Percentiles rank a stretch among this genome's conserved stretches.
Conservation (phyloP, 1,139 yeast genomes). For the Protomyces pachydermus region DNA sequence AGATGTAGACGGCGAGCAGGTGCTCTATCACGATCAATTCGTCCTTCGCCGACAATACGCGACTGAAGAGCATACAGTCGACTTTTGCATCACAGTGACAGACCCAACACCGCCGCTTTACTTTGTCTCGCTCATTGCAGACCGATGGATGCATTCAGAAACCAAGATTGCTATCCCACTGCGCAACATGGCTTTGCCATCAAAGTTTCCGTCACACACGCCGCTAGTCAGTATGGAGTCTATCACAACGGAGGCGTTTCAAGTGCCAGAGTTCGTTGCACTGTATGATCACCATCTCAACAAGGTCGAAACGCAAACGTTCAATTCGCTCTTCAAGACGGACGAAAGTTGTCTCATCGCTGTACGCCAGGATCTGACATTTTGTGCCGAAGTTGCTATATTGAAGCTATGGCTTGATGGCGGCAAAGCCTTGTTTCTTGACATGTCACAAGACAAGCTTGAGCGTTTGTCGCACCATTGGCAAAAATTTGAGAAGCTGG, state of each 20-base stretch:
- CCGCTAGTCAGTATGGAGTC: slow-evolving; percentile 50
- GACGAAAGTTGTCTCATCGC: slow-evolving; percentile 59
- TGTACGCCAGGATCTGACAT: slow-evolving; percentile 72
- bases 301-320: slow-evolving; percentile 66
- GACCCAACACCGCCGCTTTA: slow-evolving; percentile 71
- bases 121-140: slow-evolving; percentile 68
- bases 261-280: slow-evolving; percentile 46
- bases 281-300: slow-evolving; percentile 53
- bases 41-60: slow-evolving; percentile 49
- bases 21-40: slow-evolving; percentile 58
- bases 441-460: slow-evolving; percentile 44
- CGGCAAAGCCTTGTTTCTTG: slow-evolving; percentile 62
- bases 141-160: slow-evolving; percentile 78
- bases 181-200: slow-evolving; percentile 56
- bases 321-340: slow-evolving; percentile 55
- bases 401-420: slow-evolving; percentile 60
- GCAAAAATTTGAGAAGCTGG: slow-evolving; percentile 44
- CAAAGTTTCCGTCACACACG: slow-evolving; percentile 61
- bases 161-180: slow-evolving; percentile 59
- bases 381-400: slow-evolving; percentile 67
- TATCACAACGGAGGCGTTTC: slow-evolving; percentile 49
- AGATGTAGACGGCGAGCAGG: slow-evolving; percentile 73
- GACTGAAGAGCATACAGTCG: slow-evolving; percentile 54
- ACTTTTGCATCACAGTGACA: slow-evolving; percentile 57
- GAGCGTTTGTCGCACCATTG: slow-evolving; percentile 53